phyloP scores from a whole-genome alignment of 495 filamentous ascomycete genomes.

The Xylaria grammica region DNA sequence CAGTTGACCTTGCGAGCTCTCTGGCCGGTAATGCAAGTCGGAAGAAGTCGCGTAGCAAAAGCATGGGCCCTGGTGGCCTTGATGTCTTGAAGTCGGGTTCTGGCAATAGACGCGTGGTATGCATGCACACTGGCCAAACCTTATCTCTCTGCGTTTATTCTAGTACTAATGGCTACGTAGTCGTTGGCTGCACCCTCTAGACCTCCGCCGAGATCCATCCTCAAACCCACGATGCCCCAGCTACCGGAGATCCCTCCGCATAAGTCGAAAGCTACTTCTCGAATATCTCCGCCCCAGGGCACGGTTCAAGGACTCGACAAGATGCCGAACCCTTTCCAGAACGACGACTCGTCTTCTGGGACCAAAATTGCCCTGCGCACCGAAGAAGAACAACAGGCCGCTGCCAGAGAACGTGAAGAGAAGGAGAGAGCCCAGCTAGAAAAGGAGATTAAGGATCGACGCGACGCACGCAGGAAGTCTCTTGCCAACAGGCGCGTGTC shows the following conservation, averaged over 20 bases:
- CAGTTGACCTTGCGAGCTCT: constrained; percentile 58
- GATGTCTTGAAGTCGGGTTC: constrained; percentile 77
- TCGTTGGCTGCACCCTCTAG: constrained; percentile 52
- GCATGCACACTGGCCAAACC: constrained; percentile 26
- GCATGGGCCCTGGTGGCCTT: constrained; percentile 88
- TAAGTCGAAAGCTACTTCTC: constrained; percentile 42
- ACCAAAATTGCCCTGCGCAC: constrained; percentile 62
- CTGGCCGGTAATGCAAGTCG: constrained; percentile 47
- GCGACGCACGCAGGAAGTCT: constrained; percentile 89
- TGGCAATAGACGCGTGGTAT: constrained; percentile 83
- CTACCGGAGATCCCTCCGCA: constrained; percentile 64
- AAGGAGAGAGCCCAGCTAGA: constrained; percentile 69
- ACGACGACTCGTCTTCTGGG: constrained; percentile 41
- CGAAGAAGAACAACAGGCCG: constrained; percentile 82
- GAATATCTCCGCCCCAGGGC: constrained; percentile 26
- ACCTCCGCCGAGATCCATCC: constrained; percentile 72
- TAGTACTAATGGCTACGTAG: constrained; percentile 34
- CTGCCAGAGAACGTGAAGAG: constrained; percentile 74
- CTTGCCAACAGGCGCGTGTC: constrained; percentile 93
- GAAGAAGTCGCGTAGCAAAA: constrained; percentile 91
- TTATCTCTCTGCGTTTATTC: constrained; percentile 20
- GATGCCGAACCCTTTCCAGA: constrained; percentile 57
- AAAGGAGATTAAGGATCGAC: constrained; percentile 71
- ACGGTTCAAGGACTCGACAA: constrained; percentile 46
- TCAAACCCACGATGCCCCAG: constrained; percentile 80